phyloP scores from a whole-genome alignment of 345 rosid genomes.

The Brassica rapa region DNA sequence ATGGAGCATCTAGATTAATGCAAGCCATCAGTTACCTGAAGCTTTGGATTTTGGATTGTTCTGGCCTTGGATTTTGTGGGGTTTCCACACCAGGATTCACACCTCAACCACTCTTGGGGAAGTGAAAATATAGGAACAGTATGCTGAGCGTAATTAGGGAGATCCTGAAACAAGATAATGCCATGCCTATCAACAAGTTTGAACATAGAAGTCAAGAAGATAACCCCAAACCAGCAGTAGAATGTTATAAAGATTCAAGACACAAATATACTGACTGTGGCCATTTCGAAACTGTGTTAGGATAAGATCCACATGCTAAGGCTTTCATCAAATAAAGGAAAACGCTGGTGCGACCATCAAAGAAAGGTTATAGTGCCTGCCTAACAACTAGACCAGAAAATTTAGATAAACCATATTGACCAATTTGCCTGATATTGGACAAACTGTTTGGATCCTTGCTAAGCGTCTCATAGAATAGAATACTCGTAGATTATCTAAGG shows the following conservation, averaged over 20 bases:
- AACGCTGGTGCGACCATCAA: not conserved
- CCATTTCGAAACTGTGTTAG: not conserved
- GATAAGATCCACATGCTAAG: not conserved
- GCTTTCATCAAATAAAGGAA: slow-evolving; percentile 13
- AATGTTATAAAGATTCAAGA: slow-evolving; percentile 7
- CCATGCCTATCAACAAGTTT: slow-evolving; percentile 24
- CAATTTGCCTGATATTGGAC: slow-evolving; percentile 79
- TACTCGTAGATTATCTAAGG: slow-evolving; percentile 78
- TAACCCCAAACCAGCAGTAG: slow-evolving; percentile 19
- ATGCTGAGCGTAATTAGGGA: slow-evolving; percentile 96
- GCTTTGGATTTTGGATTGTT: slow-evolving; percentile 95
- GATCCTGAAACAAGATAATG: slow-evolving; percentile 65
- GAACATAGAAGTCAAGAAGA: slow-evolving; percentile 1
- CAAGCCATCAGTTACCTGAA: slow-evolving; percentile 56
- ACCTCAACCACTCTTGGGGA: slow-evolving; percentile 98
- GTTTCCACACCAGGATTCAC: slow-evolving; percentile 99
- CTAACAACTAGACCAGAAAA: not conserved
- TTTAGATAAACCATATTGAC: slow-evolving; percentile 5
- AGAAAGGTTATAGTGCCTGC: not conserved
- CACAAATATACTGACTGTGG: not conserved
- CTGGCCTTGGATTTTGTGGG: slow-evolving; percentile 88
- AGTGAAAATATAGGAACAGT: slow-evolving; percentile 89
- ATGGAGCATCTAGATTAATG: not conserved
- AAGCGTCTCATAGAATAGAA: slow-evolving; percentile 78
- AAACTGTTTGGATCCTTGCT: slow-evolving; percentile 99